Base-by-base conservation (phyloP, 1,284 basidiomycete species). In the Malassezia obtusa region DNA sequence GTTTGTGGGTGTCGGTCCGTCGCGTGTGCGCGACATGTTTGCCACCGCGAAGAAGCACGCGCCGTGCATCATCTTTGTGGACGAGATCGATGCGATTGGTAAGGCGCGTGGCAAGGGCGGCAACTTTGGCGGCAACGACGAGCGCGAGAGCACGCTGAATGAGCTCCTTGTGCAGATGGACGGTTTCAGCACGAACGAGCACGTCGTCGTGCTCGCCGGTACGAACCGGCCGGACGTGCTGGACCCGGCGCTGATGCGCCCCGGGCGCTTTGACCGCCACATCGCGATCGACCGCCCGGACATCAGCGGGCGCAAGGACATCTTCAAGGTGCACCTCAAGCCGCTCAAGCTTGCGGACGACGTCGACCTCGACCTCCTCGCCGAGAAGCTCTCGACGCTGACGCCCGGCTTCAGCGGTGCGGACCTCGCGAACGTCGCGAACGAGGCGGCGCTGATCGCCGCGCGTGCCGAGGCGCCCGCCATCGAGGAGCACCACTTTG, bases 161-260 rank as follows among this genome's bases (percentile, higher is more conserved):
- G 94, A 99, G 77, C 80, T 99, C 15, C 79, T 99, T 57, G 92
- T 98, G 40, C 92, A 99, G 79, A 98, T 99, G 92, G 92, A 99
- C 75, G 92, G 92, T 33, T 98, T 99, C 77, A 85, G 86, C 39
- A 92, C 90, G 12, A 83, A 87, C 61, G 89, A 96, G 75, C 90
- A 96, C 71, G 84, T 98, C 59, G 92, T 98, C 51, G 86, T 99
- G 15, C 81, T 98, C 33, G 89, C 94, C 0, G 92, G 94, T 63
- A 98, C 94, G 19, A 98, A 98, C 77, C 79, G 94, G 68, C 85
- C 90, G 10, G 92, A 98, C 68, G 91, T 98, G 17, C 84, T 98
- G 46, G 92, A 98, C 73, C 81, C 84, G 21, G 92, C 92, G 0
- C 80, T 98, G 54, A 84, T 96, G 83, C 89, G 94, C 56, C 92